phyloP scores from a whole-genome alignment of 192 early-diverging fungal species.

The Backusella morwellensis region DNA sequence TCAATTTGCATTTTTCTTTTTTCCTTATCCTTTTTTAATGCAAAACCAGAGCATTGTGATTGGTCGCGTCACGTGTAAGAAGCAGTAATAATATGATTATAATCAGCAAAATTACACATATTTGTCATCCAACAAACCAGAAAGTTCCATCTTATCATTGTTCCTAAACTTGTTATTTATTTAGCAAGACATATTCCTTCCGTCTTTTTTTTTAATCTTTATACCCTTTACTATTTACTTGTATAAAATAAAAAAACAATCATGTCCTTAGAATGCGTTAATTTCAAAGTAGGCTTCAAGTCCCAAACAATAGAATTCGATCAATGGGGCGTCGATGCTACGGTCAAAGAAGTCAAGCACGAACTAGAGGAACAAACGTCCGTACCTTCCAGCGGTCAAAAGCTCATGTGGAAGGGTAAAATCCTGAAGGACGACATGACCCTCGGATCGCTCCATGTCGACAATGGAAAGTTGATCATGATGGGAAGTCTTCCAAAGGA shows the following conservation, averaged over 20 bases:
- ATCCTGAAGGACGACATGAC: conserved; percentile 12
- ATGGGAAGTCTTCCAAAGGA: conserved; percentile 48
- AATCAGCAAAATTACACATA: neutral
- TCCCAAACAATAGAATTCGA: conserved; percentile 29
- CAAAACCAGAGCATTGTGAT: neutral
- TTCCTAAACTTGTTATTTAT: neutral
- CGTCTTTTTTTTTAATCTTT: neutral
- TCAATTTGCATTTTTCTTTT: too few species aligned
- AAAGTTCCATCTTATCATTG: neutral
- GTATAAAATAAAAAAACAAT: too few species aligned
- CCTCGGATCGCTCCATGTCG: conserved; percentile 29
- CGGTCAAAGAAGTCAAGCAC: conserved; percentile 42
- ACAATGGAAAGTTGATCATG: conserved; percentile 46
- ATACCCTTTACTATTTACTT: neutral
- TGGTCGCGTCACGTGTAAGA: neutral
- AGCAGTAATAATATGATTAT: too few species aligned
- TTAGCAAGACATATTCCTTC: neutral
- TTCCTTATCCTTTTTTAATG: neutral
- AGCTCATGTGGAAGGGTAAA: conserved; percentile 54
- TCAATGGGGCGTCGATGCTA: conserved; percentile 19
- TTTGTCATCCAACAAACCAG: neutral
- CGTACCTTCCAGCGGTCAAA: conserved; percentile 42
- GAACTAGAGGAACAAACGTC: conserved; percentile 32
- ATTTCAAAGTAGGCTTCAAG: conserved; percentile 38
- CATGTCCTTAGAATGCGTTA: neutral